A percentile compares a stretch with the other conserved stretches of the same genome.
phyloP scores from a whole-genome alignment of 306 rosid species.

The Dicorynia guianensis region DNA sequence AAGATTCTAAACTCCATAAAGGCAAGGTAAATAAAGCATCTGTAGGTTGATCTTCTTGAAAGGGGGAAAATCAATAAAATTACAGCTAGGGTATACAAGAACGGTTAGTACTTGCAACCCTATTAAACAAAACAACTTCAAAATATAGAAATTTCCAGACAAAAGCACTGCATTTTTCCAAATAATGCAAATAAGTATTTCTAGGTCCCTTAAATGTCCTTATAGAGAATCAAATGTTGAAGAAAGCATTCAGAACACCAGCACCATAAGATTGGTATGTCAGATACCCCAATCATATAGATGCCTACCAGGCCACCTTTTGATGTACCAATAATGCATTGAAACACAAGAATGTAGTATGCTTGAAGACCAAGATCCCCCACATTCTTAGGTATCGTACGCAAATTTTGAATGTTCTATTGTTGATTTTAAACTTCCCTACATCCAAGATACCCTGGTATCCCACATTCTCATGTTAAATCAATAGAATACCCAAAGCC shows the following conservation, averaged over 20 bases:
- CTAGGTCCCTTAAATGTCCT: background rate
- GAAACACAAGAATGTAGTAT: background rate
- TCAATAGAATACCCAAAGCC: background rate
- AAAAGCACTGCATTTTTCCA: background rate
- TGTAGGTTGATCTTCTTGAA: conserved; percentile 3
- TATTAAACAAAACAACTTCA: conserved; percentile 27
- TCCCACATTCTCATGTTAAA: background rate
- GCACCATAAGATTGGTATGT: background rate
- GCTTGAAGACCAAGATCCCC: conserved; percentile 4
- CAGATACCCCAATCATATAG: background rate
- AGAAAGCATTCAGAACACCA: background rate
- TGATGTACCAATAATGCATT: background rate
- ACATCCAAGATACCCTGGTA: background rate
- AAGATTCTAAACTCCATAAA: too few species aligned
- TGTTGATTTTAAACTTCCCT: conserved; percentile 10
- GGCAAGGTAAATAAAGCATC: background rate
- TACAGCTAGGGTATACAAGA: conserved; percentile 1
- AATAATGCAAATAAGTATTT: conserved; percentile 12
- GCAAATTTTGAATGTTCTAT: conserved; percentile 17
- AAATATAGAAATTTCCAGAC: conserved; percentile 12
- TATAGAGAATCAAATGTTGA: background rate
- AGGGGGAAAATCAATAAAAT: conserved; percentile 9
- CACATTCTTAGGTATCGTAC: conserved; percentile 1
- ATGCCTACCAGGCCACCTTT: background rate
- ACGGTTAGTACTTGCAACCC: conserved; percentile 20